Conservation (phyloP, 2,329 filamentous ascomycete genomes). For the Cryoendolithus antarcticus region DNA sequence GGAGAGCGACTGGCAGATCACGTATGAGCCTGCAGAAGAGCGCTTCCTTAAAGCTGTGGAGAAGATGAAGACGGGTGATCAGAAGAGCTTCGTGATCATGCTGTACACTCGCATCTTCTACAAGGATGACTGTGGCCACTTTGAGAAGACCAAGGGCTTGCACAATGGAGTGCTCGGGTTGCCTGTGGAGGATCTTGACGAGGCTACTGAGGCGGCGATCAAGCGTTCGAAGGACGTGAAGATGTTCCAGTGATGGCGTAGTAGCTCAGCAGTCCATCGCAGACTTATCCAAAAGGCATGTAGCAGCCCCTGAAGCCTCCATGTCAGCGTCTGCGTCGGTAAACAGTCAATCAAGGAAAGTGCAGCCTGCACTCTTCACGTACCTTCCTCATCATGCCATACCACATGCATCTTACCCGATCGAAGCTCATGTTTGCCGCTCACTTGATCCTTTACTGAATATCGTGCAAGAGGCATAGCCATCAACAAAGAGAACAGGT, state of each 20-base stretch:
- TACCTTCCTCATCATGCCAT: no score
- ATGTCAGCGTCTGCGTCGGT: no score
- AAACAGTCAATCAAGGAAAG: no score
- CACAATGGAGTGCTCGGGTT: constrained; percentile 45
- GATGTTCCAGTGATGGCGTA: background rate
- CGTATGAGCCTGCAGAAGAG: constrained; percentile 32
- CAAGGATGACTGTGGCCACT: constrained; percentile 18
- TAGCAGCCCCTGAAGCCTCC: no score
- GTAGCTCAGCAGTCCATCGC: no score
- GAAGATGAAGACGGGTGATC: constrained; percentile 32
- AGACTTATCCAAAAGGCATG: no score
- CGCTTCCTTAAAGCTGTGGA: constrained; percentile 38
- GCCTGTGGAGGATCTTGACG: constrained; percentile 47
- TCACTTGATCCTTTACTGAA: no score
- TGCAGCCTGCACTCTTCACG: no score
- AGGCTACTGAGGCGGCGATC: constrained; percentile 38
- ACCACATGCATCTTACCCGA: no score
- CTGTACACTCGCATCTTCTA: constrained; percentile 47
- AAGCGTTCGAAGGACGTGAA: constrained; percentile 12
- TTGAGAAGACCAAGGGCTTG: constrained; percentile 26
- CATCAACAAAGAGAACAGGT: no score
- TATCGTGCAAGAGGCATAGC: no score
- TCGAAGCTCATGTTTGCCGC: no score
- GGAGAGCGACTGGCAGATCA: constrained; percentile 49
- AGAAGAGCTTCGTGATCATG: constrained; percentile 33